A percentile compares a stretch with the other conserved stretches of the same genome.
Conservation (phyloP, 2,329 filamentous ascomycete species). For the Phaeosphaeriaceae sp. region DNA sequence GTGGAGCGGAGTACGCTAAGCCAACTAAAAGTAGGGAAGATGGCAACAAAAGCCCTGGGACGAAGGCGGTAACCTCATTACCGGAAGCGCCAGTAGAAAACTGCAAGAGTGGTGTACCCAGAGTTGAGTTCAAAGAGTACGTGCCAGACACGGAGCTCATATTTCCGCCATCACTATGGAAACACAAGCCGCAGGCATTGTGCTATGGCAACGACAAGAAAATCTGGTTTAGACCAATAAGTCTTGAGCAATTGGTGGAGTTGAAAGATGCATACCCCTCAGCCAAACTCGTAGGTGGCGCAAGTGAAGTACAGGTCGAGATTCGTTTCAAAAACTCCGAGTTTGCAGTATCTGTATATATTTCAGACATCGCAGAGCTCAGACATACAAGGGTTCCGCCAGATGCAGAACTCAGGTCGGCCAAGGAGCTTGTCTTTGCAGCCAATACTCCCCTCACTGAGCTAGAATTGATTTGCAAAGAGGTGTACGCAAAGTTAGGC, state of each 20-base stretch:
- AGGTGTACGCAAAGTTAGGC: conserved; percentile 64
- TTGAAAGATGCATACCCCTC: conserved; percentile 84
- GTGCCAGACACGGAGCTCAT: conserved; percentile 90
- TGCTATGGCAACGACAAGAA: conserved; percentile 93
- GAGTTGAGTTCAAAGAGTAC: conserved; percentile 84
- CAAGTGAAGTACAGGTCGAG: conserved; percentile 95
- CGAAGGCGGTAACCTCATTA: conserved; percentile 52
- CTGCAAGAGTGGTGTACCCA: conserved; percentile 61
- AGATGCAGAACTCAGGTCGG: conserved; percentile 33
- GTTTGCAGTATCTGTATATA: conserved; percentile 87
- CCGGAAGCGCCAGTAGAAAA: conserved; percentile 50
- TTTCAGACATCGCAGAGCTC: conserved; percentile 88
- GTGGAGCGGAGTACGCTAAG: conserved; percentile 40
- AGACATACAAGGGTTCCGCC: conserved; percentile 62
- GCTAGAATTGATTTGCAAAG: conserved; percentile 79
- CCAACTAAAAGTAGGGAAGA: conserved; percentile 45
- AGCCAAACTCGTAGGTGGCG: conserved; percentile 94
- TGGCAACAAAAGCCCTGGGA: conserved; percentile 50
- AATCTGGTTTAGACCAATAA: conserved; percentile 89
- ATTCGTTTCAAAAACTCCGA: conserved; percentile 95
- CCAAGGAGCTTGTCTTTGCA: conserved; percentile 71
- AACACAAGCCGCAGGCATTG: conserved; percentile 77
- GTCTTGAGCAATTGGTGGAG: conserved; percentile 80
- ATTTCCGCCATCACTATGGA: conserved; percentile 83
- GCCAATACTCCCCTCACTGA: conserved; percentile 92